These are phyloP conservation scores for Ceratobasidium sp. DNA, from an alignment of 1,284 basidiomycete genomes.

Conservation along the genomic window DNA sequence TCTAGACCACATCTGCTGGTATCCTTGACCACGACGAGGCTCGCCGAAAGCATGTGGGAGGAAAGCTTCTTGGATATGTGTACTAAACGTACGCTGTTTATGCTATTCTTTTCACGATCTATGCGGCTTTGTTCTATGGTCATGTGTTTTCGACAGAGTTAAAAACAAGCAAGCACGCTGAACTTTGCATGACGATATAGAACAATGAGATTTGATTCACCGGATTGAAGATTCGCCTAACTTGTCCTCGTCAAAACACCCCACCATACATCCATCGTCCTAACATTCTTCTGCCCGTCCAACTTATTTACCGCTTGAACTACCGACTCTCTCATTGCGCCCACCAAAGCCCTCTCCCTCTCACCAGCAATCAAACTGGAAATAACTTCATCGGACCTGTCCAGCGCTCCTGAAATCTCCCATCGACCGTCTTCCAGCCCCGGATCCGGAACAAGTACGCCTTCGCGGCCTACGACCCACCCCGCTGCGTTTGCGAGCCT, in stretches of 20 bases:
- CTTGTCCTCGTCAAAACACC: slow-evolving; percentile 41
- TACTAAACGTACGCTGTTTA: slow-evolving; percentile 63
- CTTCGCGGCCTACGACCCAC: slow-evolving; percentile 54
- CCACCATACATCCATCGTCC: slow-evolving; percentile 59
- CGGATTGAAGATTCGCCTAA: not conserved
- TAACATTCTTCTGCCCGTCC: slow-evolving; percentile 51
- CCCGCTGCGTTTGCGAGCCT: slow-evolving; percentile 55
- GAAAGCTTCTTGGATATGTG: slow-evolving; percentile 88
- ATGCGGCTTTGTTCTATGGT: slow-evolving; percentile 39
- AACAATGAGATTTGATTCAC: not conserved
- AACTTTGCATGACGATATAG: not conserved
- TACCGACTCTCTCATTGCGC: slow-evolving; percentile 55
- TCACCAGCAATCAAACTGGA: slow-evolving; percentile 52
- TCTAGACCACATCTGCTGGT: slow-evolving; percentile 94
- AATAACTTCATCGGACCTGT: slow-evolving; percentile 49
- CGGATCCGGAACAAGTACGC: slow-evolving; percentile 53
- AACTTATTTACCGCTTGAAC: slow-evolving; percentile 48
- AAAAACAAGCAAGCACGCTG: slow-evolving; percentile 34
- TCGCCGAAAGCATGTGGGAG: slow-evolving; percentile 97
- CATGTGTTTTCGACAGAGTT: slow-evolving; percentile 36
- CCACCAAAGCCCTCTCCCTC: slow-evolving; percentile 54
- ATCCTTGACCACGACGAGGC: slow-evolving; percentile 99
- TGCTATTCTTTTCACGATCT: slow-evolving; percentile 31
- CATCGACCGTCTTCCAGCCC: slow-evolving; percentile 59
- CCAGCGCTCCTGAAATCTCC: slow-evolving; percentile 56